Evolutionary conservation across 768 basidiomycete species (phyloP).

Genomic region (Mrakia gelida): DNA sequence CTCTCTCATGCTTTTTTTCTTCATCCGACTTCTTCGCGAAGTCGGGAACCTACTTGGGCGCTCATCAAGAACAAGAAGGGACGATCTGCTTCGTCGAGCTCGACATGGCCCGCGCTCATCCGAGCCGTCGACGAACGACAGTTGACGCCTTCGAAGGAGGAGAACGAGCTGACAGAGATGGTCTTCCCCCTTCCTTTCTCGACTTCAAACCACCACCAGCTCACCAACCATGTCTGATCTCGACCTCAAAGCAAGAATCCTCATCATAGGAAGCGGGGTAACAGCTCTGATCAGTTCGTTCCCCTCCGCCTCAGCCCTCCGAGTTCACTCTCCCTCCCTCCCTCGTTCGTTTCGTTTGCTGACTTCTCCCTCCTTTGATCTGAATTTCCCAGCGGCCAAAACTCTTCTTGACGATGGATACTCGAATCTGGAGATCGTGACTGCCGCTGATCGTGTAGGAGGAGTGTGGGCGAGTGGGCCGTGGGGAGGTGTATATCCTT

Average conservation of each 20-base stretch:
- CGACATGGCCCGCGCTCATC: too few relatives aligned
- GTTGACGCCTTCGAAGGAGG: too few relatives aligned
- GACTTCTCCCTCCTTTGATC: neutral
- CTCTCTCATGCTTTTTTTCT: too few relatives aligned
- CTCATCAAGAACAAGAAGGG: too few relatives aligned
- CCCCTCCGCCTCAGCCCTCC: neutral
- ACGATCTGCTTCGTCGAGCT: too few relatives aligned
- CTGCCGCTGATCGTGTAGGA: constrained; percentile 3
- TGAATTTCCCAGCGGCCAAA: neutral
- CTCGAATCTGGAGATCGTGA: neutral
- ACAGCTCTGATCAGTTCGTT: neutral
- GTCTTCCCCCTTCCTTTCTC: neutral
- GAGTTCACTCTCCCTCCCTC: neutral
- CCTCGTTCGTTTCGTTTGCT: too few relatives aligned
- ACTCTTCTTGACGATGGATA: constrained; percentile 17
- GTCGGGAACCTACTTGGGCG: too few relatives aligned
- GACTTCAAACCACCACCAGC: neutral
- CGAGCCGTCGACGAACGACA: too few relatives aligned
- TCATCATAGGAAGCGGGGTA: neutral
- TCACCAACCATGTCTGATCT: neutral
- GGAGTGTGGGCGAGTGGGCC: neutral
- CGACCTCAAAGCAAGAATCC: neutral
- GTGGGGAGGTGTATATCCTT: neutral
- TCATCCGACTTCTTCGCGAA: too few relatives aligned
- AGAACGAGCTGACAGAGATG: too few relatives aligned